A percentile compares a stretch with the other conserved stretches of the same genome.
Conservation (phyloP, 2,329 filamentous ascomycete genomes). For the Balansia obtecta region DNA sequence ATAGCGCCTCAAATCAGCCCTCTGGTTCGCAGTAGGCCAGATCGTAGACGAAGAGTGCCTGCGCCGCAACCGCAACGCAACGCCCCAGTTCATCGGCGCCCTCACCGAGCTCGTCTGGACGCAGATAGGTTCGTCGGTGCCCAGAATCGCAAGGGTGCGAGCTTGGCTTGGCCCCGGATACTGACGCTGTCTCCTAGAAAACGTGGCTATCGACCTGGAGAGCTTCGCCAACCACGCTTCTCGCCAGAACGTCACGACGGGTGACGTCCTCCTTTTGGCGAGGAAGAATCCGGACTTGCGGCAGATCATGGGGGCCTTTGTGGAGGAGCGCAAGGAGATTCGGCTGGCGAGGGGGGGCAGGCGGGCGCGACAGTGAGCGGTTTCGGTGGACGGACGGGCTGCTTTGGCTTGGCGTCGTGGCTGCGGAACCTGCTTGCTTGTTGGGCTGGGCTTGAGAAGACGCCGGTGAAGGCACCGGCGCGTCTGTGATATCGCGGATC, state of each 20-base stretch:
- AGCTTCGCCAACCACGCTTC: slow-evolving; percentile 62
- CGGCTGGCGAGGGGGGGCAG: slow-evolving; percentile 22
- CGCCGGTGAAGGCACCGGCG: too few species aligned
- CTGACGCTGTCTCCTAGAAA: slow-evolving; percentile 28
- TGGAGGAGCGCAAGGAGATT: slow-evolving; percentile 42
- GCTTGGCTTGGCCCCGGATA: too few species aligned
- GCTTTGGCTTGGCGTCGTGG: too few species aligned
- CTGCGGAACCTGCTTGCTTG: too few species aligned
- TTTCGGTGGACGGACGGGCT: too few species aligned
- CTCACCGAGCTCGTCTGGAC: slow-evolving; percentile 79
- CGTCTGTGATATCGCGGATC: too few species aligned
- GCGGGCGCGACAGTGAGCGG: too few species aligned
- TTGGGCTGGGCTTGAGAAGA: too few species aligned
- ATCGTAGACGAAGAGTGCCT: slow-evolving; percentile 75
- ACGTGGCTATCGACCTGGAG: slow-evolving; percentile 43
- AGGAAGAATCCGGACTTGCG: slow-evolving; percentile 79
- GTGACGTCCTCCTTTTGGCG: slow-evolving; percentile 79
- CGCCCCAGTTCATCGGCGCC: slow-evolving; percentile 79
- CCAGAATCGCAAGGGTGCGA: too few species aligned
- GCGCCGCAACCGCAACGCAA: slow-evolving; percentile 59
- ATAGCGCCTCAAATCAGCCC: slow-evolving; percentile 60
- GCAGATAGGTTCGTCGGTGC: slow-evolving; percentile 62
- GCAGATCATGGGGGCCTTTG: slow-evolving; percentile 55
- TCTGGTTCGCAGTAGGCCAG: slow-evolving; percentile 75
- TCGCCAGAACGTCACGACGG: slow-evolving; percentile 64